Conservation (phyloP, 2,329 filamentous ascomycete species). For the Arthroderma sp. region DNA sequence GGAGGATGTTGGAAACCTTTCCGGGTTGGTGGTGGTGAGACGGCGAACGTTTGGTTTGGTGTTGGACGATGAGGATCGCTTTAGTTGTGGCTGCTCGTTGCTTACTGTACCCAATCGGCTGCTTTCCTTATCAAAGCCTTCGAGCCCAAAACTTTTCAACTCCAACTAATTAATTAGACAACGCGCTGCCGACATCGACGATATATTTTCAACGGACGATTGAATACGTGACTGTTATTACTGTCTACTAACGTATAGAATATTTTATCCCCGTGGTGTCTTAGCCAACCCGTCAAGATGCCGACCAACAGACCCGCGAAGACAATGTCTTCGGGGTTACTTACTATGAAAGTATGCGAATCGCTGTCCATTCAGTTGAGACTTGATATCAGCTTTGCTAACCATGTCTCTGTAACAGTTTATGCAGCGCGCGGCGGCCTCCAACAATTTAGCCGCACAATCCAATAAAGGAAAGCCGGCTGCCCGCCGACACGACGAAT, state of each 20-base stretch:
- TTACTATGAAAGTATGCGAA: conserved; percentile 64
- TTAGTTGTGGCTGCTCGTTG: neutral
- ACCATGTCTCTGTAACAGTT: conserved; percentile 40
- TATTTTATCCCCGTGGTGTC: neutral
- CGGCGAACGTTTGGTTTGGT: neutral
- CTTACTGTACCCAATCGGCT: conserved; percentile 1
- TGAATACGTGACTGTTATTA: too few relatives aligned
- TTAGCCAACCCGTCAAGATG: neutral
- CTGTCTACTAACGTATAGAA: too few relatives aligned
- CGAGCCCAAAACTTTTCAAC: too few relatives aligned
- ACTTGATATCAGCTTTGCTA: neutral
- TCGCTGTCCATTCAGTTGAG: conserved; percentile 2
- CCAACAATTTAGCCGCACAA: conserved; percentile 24
- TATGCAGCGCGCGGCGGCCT: conserved; percentile 75
- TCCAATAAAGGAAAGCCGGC: neutral
- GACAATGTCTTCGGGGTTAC: conserved; percentile 71
- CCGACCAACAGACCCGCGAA: conserved; percentile 40
- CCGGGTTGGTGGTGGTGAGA: conserved; percentile 7
- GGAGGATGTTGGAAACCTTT: conserved; percentile 11
- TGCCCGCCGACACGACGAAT: conserved; percentile 33
- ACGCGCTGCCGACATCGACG: too few relatives aligned
- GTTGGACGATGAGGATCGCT: neutral
- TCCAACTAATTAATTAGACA: too few relatives aligned
- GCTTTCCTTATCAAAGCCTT: neutral
- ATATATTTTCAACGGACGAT: too few relatives aligned